These are phyloP conservation scores for Metarhizium humberi DNA, from an alignment of 2,329 filamentous ascomycete species.

Conservation along the genomic window DNA sequence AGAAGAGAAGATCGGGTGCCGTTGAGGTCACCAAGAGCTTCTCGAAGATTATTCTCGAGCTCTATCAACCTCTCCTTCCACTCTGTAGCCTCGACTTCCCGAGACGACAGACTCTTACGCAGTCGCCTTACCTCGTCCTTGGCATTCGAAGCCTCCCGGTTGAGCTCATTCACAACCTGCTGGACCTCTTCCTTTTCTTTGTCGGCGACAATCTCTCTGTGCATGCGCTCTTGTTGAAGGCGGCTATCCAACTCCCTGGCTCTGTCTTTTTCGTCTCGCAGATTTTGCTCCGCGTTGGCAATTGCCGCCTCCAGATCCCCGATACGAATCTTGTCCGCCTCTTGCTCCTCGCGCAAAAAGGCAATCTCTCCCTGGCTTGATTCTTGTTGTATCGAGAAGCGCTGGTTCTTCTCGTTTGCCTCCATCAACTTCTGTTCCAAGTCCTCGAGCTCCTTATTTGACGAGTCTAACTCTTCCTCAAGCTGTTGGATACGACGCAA, in stretches of 20 bases:
- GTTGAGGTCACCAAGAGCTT: slow-evolving; percentile 78
- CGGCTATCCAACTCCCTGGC: slow-evolving; percentile 62
- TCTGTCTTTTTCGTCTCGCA: slow-evolving; percentile 80
- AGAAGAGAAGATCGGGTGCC: slow-evolving; percentile 80
- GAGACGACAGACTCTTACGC: slow-evolving; percentile 71
- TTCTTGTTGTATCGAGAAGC: slow-evolving; percentile 84
- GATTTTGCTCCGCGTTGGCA: slow-evolving; percentile 64
- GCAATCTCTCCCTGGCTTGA: slow-evolving; percentile 87
- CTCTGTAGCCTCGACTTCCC: slow-evolving; percentile 80
- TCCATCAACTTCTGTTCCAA: slow-evolving; percentile 79
- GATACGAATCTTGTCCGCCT: slow-evolving; percentile 95
- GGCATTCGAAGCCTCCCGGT: slow-evolving; percentile 67
- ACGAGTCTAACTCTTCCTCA: slow-evolving; percentile 72
- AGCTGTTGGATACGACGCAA: slow-evolving; percentile 70
- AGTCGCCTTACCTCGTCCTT: slow-evolving; percentile 81
- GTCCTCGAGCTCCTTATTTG: slow-evolving; percentile 78
- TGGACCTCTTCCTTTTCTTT: slow-evolving; percentile 94
- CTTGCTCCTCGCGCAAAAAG: slow-evolving; percentile 93
- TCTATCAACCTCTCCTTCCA: slow-evolving; percentile 90
- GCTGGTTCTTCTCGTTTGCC: slow-evolving; percentile 77
- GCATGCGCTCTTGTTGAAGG: slow-evolving; percentile 71
- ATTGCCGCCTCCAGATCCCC: slow-evolving; percentile 82
- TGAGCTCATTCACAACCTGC: slow-evolving; percentile 86
- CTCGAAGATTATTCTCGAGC: slow-evolving; percentile 78
- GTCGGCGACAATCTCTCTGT: slow-evolving; percentile 77